Percentiles rank a stretch among this genome's conserved stretches.
Evolutionary conservation across 306 rosid species (phyloP).

Genomic region (Prunus davidiana): DNA sequence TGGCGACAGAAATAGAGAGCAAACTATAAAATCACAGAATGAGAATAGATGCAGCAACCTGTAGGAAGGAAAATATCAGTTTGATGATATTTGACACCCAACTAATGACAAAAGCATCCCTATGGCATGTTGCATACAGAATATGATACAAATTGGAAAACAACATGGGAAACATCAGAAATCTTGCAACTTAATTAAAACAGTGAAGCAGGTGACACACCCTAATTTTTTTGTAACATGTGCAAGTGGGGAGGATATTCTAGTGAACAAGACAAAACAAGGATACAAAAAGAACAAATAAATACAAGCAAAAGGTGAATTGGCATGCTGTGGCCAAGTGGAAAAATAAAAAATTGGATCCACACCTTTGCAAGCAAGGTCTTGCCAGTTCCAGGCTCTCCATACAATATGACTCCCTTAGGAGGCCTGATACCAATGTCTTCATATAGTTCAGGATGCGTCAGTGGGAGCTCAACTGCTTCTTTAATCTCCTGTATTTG

Average conservation of each 20-base stretch:
- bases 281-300: not conserved
- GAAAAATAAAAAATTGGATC: not conserved
- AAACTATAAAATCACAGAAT: not conserved
- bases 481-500: constrained; percentile 99
- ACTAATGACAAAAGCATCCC: not conserved
- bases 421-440: constrained; percentile 99
- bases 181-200: not conserved
- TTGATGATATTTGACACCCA: not conserved
- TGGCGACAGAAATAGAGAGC: not conserved
- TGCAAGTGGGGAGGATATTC: not conserved
- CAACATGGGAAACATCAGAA: not conserved
- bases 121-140: not conserved
- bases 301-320: not conserved
- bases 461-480: constrained; percentile 96
- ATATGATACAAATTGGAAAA: not conserved
- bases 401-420: constrained; percentile 87
- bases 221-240: not conserved
- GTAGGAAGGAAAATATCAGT: not conserved
- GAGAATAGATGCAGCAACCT: not conserved
- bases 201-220: not conserved
- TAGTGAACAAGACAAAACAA: too few species aligned
- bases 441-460: constrained; percentile 94
- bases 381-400: constrained; percentile 99
- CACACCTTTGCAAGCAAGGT: constrained; percentile 95
- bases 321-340: not conserved